Percentiles rank a stretch among this genome's conserved stretches.
phyloP scores from a whole-genome alignment of 768 basidiomycete species.

The Russula dissimulans region DNA sequence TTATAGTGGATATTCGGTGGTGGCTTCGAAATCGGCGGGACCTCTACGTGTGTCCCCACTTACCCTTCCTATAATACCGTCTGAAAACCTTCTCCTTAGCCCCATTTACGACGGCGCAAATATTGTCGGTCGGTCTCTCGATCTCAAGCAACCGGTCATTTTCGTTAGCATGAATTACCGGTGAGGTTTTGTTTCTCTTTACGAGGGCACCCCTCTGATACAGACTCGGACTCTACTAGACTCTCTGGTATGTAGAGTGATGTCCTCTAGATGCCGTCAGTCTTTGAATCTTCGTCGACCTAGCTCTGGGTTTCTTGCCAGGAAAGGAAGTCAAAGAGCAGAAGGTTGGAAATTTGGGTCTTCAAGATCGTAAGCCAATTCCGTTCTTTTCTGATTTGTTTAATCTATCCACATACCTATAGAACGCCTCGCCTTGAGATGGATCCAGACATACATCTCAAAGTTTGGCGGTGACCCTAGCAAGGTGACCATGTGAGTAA shows the following conservation, averaged over 20 bases:
- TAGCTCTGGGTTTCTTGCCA: conserved; percentile 43
- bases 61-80: background rate
- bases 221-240: no score
- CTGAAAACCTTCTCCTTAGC: background rate
- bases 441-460: conserved; percentile 58
- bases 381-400: background rate
- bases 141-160: conserved; percentile 20
- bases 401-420: background rate
- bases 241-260: conserved; percentile 9
- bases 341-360: conserved; percentile 52
- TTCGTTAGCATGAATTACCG: conserved; percentile 26
- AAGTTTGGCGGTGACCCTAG: conserved; percentile 56
- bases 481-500: conserved; percentile 47
- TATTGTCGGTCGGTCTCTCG: conserved; percentile 21
- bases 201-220: background rate
- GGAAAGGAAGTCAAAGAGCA: conserved; percentile 43
- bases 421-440: conserved; percentile 51
- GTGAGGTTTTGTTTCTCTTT: background rate
- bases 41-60: conserved; percentile 3
- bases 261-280: background rate
- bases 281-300: background rate
- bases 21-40: conserved; percentile 13
- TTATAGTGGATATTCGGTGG: conserved; percentile 24
- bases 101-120: conserved; percentile 20
- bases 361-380: conserved; percentile 47